Percentiles rank a stretch among this genome's conserved stretches.
phyloP scores from a whole-genome alignment of 2,329 filamentous ascomycete genomes.

The Seiridium cupressi region DNA sequence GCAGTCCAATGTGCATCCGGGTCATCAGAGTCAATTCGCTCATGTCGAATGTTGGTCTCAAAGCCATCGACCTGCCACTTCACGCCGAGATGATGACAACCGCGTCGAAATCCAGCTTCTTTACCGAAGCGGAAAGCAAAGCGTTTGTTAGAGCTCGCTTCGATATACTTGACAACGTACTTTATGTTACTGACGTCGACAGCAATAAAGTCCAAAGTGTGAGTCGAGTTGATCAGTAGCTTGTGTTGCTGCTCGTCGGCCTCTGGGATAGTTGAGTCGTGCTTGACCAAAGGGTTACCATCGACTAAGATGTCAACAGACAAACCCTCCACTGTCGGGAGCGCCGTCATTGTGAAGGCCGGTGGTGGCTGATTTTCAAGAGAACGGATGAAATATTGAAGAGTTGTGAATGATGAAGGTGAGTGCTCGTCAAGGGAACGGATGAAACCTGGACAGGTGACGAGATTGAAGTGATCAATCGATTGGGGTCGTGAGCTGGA shows the following conservation, averaged over 20 bases:
- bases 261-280: neutral
- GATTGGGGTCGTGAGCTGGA: too few species aligned
- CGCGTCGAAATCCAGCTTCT: neutral
- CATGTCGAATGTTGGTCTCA: neutral
- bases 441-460: too few species aligned
- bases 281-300: neutral
- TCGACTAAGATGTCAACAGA: neutral
- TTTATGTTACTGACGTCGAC: neutral
- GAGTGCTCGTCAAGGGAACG: too few species aligned
- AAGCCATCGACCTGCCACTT: neutral
- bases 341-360: too few species aligned
- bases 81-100: neutral
- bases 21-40: neutral
- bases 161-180: neutral
- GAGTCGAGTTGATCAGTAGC: neutral
- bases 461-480: too few species aligned
- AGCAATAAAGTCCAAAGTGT: neutral
- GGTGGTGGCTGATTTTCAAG: too few species aligned
- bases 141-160: neutral
- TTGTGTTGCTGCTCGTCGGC: neutral
- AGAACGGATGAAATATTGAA: too few species aligned
- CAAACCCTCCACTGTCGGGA: neutral
- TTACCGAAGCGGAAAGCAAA: neutral
- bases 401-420: too few species aligned
- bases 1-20: neutral